Conservation (phyloP, 2,329 filamentous ascomycete species). For the Aspergillus neotritici region DNA sequence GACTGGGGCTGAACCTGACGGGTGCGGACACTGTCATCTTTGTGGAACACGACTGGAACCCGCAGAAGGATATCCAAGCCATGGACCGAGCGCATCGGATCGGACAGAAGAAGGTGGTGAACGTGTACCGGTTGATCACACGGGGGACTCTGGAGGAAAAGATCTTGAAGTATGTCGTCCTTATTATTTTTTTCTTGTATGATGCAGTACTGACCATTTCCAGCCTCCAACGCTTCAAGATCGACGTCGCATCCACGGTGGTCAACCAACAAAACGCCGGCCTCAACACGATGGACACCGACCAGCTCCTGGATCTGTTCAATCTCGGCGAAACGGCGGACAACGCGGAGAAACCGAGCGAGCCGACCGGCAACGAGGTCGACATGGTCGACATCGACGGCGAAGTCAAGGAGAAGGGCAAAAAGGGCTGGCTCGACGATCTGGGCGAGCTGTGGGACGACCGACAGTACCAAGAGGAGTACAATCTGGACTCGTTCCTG, state of each 20-base stretch:
- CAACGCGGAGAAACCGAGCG: slow-evolving; percentile 54
- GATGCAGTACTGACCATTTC: slow-evolving; percentile 14
- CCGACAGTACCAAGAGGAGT: slow-evolving; percentile 95
- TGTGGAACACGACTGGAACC: slow-evolving; percentile 99
- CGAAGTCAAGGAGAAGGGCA: slow-evolving; percentile 87
- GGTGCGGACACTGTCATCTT: slow-evolving; percentile 98
- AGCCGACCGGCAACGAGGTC: slow-evolving; percentile 48
- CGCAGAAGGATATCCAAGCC: slow-evolving; percentile 94
- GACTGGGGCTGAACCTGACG: slow-evolving; percentile 88
- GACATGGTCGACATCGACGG: slow-evolving; percentile 94
- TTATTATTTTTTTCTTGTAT: slow-evolving; percentile 9
- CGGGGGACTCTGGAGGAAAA: slow-evolving; percentile 96
- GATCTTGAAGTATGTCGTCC: slow-evolving; percentile 65
- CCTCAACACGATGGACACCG: slow-evolving; percentile 92
- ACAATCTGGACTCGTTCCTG: slow-evolving; percentile 90
- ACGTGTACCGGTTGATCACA: slow-evolving; percentile 95
- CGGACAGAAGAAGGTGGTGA: slow-evolving; percentile 99
- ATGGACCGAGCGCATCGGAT: slow-evolving; percentile 99
- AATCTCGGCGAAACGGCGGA: slow-evolving; percentile 69
- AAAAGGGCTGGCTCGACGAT: slow-evolving; percentile 94
- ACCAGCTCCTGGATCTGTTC: slow-evolving; percentile 95
- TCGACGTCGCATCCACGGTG: slow-evolving; percentile 94
- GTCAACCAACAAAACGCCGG: slow-evolving; percentile 99
- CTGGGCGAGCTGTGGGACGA: slow-evolving; percentile 96
- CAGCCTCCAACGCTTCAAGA: slow-evolving; percentile 97